Conservation (phyloP, 2,329 filamentous ascomycete species). For the Penicillium frequentans region DNA sequence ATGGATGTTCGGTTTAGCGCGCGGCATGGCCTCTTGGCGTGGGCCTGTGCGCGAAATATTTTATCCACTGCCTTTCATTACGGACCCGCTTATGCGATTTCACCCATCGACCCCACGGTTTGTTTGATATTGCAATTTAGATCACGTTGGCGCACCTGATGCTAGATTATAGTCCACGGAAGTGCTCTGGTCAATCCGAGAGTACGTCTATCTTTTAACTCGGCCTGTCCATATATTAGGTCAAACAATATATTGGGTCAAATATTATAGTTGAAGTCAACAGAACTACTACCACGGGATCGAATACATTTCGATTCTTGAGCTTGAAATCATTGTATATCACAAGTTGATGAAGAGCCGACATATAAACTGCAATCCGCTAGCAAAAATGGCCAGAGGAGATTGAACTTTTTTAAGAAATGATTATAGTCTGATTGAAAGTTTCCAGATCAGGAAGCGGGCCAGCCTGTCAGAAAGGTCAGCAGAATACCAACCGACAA, state of each 20-base stretch:
- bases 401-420: slow-evolving; percentile 8
- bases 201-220: neutral
- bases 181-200: neutral
- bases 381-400: neutral
- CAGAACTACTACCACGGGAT: too few relatives aligned
- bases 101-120: neutral
- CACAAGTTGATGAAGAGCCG: too few relatives aligned
- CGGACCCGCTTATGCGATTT: neutral
- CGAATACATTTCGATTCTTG: too few relatives aligned
- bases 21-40: neutral
- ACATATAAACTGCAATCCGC: neutral
- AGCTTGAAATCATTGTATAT: neutral
- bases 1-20: neutral
- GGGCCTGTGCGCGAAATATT: neutral
- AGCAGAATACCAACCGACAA: neutral
- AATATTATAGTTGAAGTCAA: neutral
- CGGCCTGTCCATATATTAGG: neutral
- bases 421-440: slow-evolving; percentile 23
- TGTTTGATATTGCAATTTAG: too few relatives aligned
- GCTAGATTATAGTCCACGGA: neutral
- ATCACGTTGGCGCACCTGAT: neutral
- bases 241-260: too few relatives aligned
- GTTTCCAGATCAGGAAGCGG: slow-evolving; percentile 22
- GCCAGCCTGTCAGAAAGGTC: slow-evolving; percentile 19
- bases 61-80: neutral